Conservation (phyloP, 345 rosid genomes). For the Schrenkiella parvula region DNA sequence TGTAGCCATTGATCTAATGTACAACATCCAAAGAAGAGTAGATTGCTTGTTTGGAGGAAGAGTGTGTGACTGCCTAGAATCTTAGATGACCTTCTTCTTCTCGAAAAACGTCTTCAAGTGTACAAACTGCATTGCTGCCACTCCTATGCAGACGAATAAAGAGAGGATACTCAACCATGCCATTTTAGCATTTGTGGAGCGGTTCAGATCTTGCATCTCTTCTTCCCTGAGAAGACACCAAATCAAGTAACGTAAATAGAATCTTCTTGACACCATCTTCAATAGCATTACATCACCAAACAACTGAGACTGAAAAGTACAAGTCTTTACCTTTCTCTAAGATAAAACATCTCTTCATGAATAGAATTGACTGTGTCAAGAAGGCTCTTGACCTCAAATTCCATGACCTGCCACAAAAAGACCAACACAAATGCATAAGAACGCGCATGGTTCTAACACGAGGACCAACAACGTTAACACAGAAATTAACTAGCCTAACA, state of each 20-base stretch:
- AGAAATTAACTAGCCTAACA: neutral
- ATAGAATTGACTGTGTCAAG: slow-evolving; percentile 31
- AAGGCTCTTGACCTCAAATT: slow-evolving; percentile 32
- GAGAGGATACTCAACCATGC: slow-evolving; percentile 75
- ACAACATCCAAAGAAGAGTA: slow-evolving; percentile 23
- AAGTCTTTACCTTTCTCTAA: slow-evolving; percentile 32
- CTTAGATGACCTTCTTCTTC: slow-evolving; percentile 87
- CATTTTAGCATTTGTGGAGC: slow-evolving; percentile 69
- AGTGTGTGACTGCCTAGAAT: neutral
- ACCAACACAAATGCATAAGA: slow-evolving; percentile 8
- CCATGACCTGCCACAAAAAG: slow-evolving; percentile 25
- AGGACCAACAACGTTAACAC: neutral
- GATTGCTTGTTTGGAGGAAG: neutral
- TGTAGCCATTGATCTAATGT: slow-evolving; percentile 18
- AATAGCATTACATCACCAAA: neutral
- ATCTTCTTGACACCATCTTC: neutral
- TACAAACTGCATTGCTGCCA: slow-evolving; percentile 81
- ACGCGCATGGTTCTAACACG: neutral
- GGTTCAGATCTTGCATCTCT: slow-evolving; percentile 85
- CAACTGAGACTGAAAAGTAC: neutral
- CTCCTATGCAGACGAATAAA: slow-evolving; percentile 67
- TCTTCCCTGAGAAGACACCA: slow-evolving; percentile 57
- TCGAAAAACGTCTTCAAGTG: slow-evolving; percentile 92
- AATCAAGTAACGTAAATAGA: neutral
- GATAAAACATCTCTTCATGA: slow-evolving; percentile 37